phyloP scores from a whole-genome alignment of 768 basidiomycete genomes.

The Leccinum disarticulatum region DNA sequence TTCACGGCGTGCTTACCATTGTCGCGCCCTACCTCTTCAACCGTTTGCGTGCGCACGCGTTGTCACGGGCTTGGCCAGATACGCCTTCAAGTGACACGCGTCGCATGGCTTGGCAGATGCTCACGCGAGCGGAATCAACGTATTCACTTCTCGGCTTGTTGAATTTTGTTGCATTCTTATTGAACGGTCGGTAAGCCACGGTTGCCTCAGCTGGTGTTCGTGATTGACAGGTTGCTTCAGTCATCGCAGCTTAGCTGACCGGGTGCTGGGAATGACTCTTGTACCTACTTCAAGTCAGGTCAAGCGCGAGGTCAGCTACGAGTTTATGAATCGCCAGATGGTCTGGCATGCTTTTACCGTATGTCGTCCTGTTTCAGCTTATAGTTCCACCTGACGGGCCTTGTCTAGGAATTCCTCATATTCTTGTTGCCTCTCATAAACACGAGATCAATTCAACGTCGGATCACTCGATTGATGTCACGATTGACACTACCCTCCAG shows the following conservation, averaged over 20 bases:
- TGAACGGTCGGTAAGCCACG: conserved; percentile 73
- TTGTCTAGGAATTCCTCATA: conserved; percentile 86
- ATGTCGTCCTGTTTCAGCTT: conserved; percentile 26
- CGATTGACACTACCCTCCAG: conserved; percentile 27
- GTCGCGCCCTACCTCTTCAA: conserved; percentile 77
- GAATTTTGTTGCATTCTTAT: conserved; percentile 84
- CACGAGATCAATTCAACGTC: conserved; percentile 60
- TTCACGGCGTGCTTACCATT: conserved; percentile 73
- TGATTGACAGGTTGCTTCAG: conserved; percentile 41
- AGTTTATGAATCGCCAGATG: conserved; percentile 99
- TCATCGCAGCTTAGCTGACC: conserved; percentile 81
- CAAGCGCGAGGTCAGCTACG: conserved; percentile 89
- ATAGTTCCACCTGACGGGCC: conserved; percentile 1
- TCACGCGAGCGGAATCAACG: conserved; percentile 66
- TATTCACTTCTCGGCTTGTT: conserved; percentile 61
- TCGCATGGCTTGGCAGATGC: conserved; percentile 67
- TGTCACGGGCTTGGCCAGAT: conserved; percentile 90
- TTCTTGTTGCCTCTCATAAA: conserved; percentile 88
- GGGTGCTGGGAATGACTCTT: conserved; percentile 73
- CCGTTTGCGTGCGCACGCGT: conserved; percentile 69
- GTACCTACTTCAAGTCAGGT: conserved; percentile 67
- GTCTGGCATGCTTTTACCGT: conserved; percentile 99
- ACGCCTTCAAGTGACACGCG: conserved; percentile 76
- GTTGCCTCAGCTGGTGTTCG: background rate
- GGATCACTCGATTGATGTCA: conserved; percentile 40